Conservation (phyloP, 108 stramenopile genomes). For the Cyclotella cryptica region DNA sequence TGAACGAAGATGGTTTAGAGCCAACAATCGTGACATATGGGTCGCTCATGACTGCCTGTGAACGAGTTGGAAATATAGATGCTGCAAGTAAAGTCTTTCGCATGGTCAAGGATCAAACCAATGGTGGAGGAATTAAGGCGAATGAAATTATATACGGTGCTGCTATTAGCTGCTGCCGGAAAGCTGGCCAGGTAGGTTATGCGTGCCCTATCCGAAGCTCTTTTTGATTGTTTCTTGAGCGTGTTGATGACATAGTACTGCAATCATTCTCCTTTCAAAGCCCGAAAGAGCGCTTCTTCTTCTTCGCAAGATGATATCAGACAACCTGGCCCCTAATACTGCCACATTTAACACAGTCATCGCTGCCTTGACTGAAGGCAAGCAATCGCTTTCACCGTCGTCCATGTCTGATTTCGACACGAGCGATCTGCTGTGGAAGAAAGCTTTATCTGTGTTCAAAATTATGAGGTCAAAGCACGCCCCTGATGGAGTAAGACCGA, state of each 20-base stretch:
- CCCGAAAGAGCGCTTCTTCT: slow-evolving; percentile 70
- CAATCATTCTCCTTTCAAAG: slow-evolving; percentile 13
- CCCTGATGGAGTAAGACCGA: slow-evolving; percentile 49
- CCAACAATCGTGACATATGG: slow-evolving; percentile 83
- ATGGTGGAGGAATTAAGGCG: slow-evolving; percentile 36
- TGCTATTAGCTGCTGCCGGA: slow-evolving; percentile 81
- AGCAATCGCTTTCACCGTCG: neutral
- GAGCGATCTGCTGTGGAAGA: slow-evolving; percentile 48
- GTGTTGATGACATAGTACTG: neutral
- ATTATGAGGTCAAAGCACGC: slow-evolving; percentile 64
- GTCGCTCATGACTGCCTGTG: slow-evolving; percentile 85
- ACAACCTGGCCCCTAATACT: slow-evolving; percentile 75
- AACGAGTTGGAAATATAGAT: slow-evolving; percentile 70
- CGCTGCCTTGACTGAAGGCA: slow-evolving; percentile 67
- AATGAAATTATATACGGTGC: slow-evolving; percentile 89
- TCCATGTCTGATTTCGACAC: neutral
- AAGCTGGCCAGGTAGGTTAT: slow-evolving; percentile 47
- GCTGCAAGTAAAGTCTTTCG: slow-evolving; percentile 70
- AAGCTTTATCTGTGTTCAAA: slow-evolving; percentile 71
- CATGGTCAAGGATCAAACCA: slow-evolving; percentile 56
- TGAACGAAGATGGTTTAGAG: slow-evolving; percentile 61
- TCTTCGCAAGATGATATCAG: slow-evolving; percentile 77
- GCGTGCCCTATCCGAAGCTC: no score
- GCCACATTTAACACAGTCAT: slow-evolving; percentile 85
- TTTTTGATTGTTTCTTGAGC: neutral